A percentile compares a stretch with the other conserved stretches of the same genome.
Evolutionary conservation across 2,329 filamentous ascomycete species (phyloP).

Genomic region (Bertia moriformis): DNA sequence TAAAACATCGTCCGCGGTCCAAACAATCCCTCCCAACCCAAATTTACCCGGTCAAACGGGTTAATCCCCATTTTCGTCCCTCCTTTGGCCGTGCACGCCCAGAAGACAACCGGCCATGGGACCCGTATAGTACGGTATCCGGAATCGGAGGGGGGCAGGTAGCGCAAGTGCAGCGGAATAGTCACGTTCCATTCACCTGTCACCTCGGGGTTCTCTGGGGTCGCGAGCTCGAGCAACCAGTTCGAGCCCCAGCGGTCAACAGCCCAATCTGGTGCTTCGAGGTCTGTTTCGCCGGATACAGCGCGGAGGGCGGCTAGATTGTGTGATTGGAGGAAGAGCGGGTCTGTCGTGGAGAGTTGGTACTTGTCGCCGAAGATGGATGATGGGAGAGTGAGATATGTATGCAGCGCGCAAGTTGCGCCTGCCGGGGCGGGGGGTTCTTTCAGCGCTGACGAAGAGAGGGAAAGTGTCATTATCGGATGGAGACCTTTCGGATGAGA

Average conservation of each 20-base stretch:
- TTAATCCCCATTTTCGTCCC: conserved; percentile 57
- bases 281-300: conserved; percentile 64
- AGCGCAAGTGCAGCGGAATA: conserved; percentile 75
- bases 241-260: conserved; percentile 65
- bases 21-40: conserved; percentile 81
- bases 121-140: conserved; percentile 42
- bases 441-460: conserved; percentile 41
- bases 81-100: conserved; percentile 63
- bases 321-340: conserved; percentile 66
- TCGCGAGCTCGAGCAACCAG: conserved; percentile 59
- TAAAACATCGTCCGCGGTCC: conserved; percentile 67
- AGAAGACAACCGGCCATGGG: conserved; percentile 76
- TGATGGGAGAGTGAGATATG: conserved; percentile 71
- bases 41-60: conserved; percentile 69
- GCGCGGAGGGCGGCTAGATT: conserved; percentile 57
- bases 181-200: conserved; percentile 43
- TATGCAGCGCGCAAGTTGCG: conserved; percentile 57
- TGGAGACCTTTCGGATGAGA: conserved; percentile 66
- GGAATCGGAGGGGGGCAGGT: conserved; percentile 47
- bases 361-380: conserved; percentile 76
- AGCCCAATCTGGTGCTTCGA: conserved; percentile 79
- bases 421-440: conserved; percentile 24
- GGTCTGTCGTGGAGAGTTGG: conserved; percentile 50
- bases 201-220: conserved; percentile 22
- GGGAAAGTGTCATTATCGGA: conserved; percentile 46